Base-by-base conservation (phyloP, 2,329 filamentous ascomycete genomes). In the Alternaria sp. region DNA sequence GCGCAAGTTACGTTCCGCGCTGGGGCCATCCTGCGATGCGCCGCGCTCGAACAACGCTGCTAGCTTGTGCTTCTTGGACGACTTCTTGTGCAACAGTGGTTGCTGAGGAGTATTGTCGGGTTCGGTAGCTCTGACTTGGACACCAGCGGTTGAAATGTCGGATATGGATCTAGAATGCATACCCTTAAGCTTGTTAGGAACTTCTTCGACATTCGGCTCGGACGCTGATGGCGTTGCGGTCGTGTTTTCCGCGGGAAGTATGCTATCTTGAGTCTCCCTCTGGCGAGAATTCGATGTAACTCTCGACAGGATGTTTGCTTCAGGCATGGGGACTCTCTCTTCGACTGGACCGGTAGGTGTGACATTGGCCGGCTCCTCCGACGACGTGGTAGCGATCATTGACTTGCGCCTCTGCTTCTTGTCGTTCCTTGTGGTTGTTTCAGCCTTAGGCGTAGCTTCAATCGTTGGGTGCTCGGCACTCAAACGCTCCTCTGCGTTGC, bases 61-160 rank as follows among this genome's bases (percentile, higher is more conserved):
- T 11, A 78, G 62, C 44, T 75, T 77, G 58, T 76, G 77, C 55
- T 77, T 79, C 67, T 75, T 80, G 5, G 69, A 71, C 32, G 78
- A 73, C 60, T 80, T 81, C 59, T 79, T 80, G 46, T 63, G 71
- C 36, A 77, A 64, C 20, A 72, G 74, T 11, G 60, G 63, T 4
- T 49, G n/a, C 16, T 40, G 46, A 46, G 58, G 11, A 46, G 40
- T 46, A 20, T 50, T 32, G 7, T 44, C 2, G 55, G 27, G 40
- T 40, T 45, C 27, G 12, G 48, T 10, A 55, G 32, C 30, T 20
- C 28, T 41, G 52, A 22, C 20, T 16, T 16, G 49, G 11, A 34
- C 43, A 38, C 43, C 32, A 28, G 49, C 41, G 20, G 41, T 14
- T 18, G 50, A 38, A 28, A 54, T n/a, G 34, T 20, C 34, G 10